Percentiles rank a stretch among this genome's conserved stretches.
Evolutionary conservation across 345 rosid species (phyloP).

Genomic region (Lepidium sativum): DNA sequence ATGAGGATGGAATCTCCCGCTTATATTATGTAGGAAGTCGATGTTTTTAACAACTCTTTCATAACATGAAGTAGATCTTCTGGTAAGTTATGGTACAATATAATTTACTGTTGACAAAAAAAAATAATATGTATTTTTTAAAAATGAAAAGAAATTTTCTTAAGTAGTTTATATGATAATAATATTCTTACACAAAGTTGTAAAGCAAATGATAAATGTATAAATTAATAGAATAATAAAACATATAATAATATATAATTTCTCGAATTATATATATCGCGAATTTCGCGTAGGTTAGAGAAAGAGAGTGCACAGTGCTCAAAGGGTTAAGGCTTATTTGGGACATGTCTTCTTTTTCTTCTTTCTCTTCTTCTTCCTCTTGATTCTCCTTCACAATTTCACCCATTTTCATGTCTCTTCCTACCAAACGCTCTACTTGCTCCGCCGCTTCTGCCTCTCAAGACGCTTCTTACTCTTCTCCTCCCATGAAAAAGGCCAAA

Average conservation of each 20-base stretch:
- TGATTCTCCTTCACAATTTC: background rate
- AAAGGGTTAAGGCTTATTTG: background rate
- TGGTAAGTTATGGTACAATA: no score
- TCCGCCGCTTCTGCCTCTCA: conserved; percentile 35
- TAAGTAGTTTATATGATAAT: no score
- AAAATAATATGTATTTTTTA: no score
- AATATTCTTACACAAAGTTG: no score
- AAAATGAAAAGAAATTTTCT: no score
- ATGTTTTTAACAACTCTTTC: no score
- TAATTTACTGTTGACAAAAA: no score
- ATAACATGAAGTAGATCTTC: no score
- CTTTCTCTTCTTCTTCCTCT: conserved; percentile 16
- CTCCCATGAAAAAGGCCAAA: conserved; percentile 29
- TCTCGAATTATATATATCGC: background rate
- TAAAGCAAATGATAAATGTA: background rate
- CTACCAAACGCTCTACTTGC: conserved; percentile 65
- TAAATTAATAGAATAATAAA: background rate
- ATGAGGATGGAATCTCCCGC: no score
- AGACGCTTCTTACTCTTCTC: conserved; percentile 34
- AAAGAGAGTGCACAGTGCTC: background rate
- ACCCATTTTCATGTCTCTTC: conserved; percentile 62
- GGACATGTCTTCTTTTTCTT: conserved; percentile 23
- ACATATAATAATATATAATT: background rate
- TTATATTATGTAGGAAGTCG: no score
- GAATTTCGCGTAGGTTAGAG: conserved; percentile 1